These are phyloP conservation scores for Volvox carteri DNA, from an alignment of 163 green algal species.

Conservation along the genomic window DNA sequence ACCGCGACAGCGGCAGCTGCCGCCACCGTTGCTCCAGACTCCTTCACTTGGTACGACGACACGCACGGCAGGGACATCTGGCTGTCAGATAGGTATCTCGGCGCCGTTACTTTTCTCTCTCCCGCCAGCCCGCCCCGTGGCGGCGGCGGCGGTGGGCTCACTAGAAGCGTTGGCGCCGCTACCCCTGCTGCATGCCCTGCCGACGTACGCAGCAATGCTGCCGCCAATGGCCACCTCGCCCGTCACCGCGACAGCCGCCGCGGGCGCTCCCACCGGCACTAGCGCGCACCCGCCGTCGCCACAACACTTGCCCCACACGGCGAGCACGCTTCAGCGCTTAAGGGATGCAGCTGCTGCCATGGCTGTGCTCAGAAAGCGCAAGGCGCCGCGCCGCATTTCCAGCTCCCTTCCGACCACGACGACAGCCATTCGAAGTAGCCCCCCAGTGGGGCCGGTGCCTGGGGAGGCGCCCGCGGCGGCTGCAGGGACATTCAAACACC, in stretches of 20 bases:
- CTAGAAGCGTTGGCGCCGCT: neutral
- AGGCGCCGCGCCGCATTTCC: neutral
- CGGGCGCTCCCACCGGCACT: neutral
- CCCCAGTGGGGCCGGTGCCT: no score
- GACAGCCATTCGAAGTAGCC: neutral
- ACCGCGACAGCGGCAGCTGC: neutral
- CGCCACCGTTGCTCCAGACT: neutral
- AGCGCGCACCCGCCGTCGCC: neutral
- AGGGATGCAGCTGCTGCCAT: neutral
- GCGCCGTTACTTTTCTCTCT: neutral
- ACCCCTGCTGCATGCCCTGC: constrained; percentile 3
- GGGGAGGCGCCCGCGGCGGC: no score
- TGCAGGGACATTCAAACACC: no score
- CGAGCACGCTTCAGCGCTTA: neutral
- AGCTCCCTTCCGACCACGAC: neutral
- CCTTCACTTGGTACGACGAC: neutral
- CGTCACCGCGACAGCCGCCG: neutral
- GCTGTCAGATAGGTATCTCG: neutral
- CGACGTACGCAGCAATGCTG: neutral
- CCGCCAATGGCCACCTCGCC: neutral
- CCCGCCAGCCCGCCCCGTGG: no score
- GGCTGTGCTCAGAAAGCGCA: neutral
- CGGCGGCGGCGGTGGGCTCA: neutral
- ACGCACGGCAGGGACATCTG: neutral
- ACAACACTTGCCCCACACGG: neutral